Evolutionary conservation across 148 eudicot species (phyloP), one percentile per base, ranked within the genome.

Genomic region (Nepenthes mirabilis): DNA sequence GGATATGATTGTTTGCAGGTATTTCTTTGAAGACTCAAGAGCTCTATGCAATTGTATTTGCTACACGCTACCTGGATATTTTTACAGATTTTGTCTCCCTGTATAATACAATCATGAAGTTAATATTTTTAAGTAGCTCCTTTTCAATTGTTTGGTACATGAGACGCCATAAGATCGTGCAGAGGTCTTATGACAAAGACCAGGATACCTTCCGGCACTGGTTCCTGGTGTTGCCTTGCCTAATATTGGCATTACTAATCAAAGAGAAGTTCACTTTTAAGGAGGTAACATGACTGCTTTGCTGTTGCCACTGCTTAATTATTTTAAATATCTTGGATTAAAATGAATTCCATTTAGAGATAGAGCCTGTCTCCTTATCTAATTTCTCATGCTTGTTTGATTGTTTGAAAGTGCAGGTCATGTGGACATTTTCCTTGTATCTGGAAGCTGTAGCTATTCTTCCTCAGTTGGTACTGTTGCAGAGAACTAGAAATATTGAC

Each of bases 361-460:
- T 49, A 12, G 14, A 49, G 6, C 2, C 14, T 0, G 6, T 49
- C 3, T 49, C 52, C 52, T n/a, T n/a, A 11, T 49, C n/a, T 49
- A n/a, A 49, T 45, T 49, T 49, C 14, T 5, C 52, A 49, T n/a
- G 11, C 11, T n/a, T 49, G n/a, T n/a, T 49, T 49, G 12, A n/a
- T 11, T n/a, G 13, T 10, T 0, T 49, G 52, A 49, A 49, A 49
- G 12, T 49, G 57, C 77, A 93, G 98, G 86, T 93, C 52, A 73
- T 93, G 95, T 93, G 98, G 98, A 73, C 96, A 56, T 93, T 93
- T 79, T 91, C 98, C 59, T 75, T 91, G 65, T 91, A 56, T 73
- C 69, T 91, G 77, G 98, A 88, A 76, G 96, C 98, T 57, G 91
- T 88, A 75, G 96, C 98, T 52, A 91, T 91, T 63, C 86, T 91